A percentile compares a stretch with the other conserved stretches of the same genome.
phyloP scores from a whole-genome alignment of 768 basidiomycete species.

The Guyanaporus albipodus region DNA sequence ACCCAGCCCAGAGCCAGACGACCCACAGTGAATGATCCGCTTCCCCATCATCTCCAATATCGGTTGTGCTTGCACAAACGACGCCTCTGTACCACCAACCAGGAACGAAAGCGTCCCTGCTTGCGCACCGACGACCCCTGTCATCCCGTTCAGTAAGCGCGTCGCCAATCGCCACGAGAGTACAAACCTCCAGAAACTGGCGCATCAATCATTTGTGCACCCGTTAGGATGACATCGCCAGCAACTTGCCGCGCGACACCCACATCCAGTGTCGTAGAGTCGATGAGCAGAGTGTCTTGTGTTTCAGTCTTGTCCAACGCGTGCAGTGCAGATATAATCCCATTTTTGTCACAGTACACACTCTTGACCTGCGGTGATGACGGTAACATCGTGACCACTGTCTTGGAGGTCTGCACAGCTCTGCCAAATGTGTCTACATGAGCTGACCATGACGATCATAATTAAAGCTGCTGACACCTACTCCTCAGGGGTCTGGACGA shows the following conservation, averaged over 20 bases:
- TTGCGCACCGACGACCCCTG: conserved; percentile 83
- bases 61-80: conserved; percentile 56
- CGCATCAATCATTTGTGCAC: conserved; percentile 84
- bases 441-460: background rate
- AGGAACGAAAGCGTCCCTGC: conserved; percentile 89
- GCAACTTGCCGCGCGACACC: conserved; percentile 67
- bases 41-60: conserved; percentile 73
- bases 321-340: conserved; percentile 62
- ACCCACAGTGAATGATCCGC: conserved; percentile 79
- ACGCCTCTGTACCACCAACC: conserved; percentile 68
- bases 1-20: conserved; percentile 74
- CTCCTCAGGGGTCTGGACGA: conserved; percentile 69
- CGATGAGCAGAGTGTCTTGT: conserved; percentile 64
- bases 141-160: conserved; percentile 4
- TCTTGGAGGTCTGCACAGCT: conserved; percentile 57
- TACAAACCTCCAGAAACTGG: conserved; percentile 87
- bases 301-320: conserved; percentile 38
- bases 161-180: background rate
- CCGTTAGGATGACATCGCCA: conserved; percentile 42
- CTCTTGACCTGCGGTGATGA: conserved; percentile 82
- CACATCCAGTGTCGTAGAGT: conserved; percentile 90
- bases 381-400: conserved; percentile 87
- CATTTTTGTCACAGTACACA: conserved; percentile 62
- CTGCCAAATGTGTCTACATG: conserved; percentile 35
- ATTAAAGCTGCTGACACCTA: conserved; percentile 37